Percentiles rank a stretch among this genome's conserved stretches.
These are phyloP conservation scores for Oryza brachyantha DNA, from an alignment of 176 grass and related monocot species.

Conservation along the genomic window DNA sequence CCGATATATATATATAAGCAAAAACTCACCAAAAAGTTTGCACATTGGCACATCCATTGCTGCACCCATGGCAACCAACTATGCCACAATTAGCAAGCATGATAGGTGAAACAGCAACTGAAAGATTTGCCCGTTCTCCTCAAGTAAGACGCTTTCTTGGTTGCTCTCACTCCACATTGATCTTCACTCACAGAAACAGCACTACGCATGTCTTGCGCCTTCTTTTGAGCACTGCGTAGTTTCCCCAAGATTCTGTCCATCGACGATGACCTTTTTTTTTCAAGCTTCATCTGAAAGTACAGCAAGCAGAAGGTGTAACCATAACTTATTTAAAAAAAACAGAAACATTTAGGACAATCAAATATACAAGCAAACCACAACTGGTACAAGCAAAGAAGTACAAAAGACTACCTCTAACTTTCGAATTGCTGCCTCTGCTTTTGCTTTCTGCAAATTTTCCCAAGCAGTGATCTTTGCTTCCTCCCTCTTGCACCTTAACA, in stretches of 20 bases:
- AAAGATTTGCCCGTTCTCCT: constrained; percentile 48
- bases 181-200: constrained; percentile 47
- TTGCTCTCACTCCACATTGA: constrained; percentile 24
- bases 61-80: constrained; percentile 2
- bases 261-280: constrained; percentile 85
- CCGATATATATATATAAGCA: neutral
- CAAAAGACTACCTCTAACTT: constrained; percentile 72
- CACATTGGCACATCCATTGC: neutral
- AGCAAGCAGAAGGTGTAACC: neutral
- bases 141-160: constrained; percentile 41
- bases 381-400: neutral
- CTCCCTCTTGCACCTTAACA: constrained; percentile 75
- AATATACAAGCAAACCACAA: neutral
- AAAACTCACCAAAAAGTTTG: constrained; percentile 32
- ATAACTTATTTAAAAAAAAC: neutral
- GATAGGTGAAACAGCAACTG: constrained; percentile 78
- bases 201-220: constrained; percentile 80
- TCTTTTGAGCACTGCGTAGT: constrained; percentile 82
- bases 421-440: constrained; percentile 73
- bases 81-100: constrained; percentile 50
- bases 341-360: neutral
- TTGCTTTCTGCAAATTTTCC: constrained; percentile 95
- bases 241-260: constrained; percentile 93
- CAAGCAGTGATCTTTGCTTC: constrained; percentile 88
- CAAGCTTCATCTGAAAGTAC: constrained; percentile 86